phyloP scores from a whole-genome alignment of 148 eudicot species.

The Vaccinium macrocarpon region DNA sequence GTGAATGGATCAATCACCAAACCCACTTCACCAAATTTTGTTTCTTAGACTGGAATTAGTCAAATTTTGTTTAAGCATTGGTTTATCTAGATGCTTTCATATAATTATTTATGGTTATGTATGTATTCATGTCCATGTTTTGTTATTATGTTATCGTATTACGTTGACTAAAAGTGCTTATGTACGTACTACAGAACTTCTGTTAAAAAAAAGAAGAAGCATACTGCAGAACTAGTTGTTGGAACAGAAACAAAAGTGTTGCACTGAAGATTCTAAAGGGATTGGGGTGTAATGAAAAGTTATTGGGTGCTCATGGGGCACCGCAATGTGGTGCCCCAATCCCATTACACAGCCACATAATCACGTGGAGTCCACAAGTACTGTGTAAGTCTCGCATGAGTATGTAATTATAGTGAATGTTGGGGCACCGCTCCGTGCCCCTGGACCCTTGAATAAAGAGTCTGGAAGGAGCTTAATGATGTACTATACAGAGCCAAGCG shows the following conservation, averaged over 20 bases:
- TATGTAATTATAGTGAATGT: background rate
- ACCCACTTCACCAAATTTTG: conserved; percentile 4
- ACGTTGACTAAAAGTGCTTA: background rate
- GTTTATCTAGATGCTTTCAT: background rate
- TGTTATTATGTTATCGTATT: background rate
- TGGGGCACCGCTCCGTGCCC: background rate
- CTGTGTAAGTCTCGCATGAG: background rate
- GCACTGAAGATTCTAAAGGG: background rate
- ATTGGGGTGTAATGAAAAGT: background rate
- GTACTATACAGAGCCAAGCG: too few relatives aligned
- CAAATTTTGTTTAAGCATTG: background rate
- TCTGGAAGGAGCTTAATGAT: too few relatives aligned
- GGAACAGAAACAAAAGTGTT: background rate
- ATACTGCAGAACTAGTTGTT: background rate
- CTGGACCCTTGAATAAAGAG: background rate
- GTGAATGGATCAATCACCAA: background rate
- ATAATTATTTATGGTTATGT: too few relatives aligned
- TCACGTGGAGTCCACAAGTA: background rate
- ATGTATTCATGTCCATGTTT: background rate
- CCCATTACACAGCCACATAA: background rate
- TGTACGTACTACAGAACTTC: background rate
- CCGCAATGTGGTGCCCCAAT: background rate
- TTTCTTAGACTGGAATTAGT: background rate
- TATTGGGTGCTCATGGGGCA: background rate
- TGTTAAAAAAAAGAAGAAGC: too few relatives aligned